Conservation (phyloP, 2,329 filamentous ascomycete genomes). For the Xylaria sp. region DNA sequence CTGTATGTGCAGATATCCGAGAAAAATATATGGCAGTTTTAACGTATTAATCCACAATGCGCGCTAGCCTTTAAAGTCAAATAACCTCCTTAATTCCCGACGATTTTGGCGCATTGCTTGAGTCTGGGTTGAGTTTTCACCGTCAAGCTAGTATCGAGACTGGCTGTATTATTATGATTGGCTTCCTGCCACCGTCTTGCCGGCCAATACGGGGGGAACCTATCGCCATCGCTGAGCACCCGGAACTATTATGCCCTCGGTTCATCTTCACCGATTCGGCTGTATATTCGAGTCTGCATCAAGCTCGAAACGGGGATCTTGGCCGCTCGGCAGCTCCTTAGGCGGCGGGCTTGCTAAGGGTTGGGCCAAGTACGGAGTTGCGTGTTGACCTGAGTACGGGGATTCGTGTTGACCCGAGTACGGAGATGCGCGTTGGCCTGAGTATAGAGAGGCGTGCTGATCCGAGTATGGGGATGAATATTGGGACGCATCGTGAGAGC, state of each 20-base stretch:
- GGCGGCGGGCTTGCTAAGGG: not conserved
- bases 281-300: not conserved
- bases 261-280: not conserved
- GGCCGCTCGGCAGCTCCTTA: not conserved
- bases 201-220: not conserved
- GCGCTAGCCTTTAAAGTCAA: too few relatives aligned
- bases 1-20: not conserved
- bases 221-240: not conserved
- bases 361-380: not conserved
- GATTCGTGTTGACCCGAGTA: too few relatives aligned
- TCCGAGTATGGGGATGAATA: not conserved
- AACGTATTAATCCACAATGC: not conserved
- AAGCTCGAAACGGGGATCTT: conserved; percentile 8
- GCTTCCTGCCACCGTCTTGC: not conserved
- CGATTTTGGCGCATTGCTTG: not conserved
- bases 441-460: too few relatives aligned
- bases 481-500: not conserved
- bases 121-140: not conserved
- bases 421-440: too few relatives aligned
- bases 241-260: not conserved
- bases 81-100: not conserved
- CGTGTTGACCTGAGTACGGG: too few relatives aligned
- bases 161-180: not conserved
- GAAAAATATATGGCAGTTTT: not conserved
- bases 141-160: not conserved